These are phyloP conservation scores for Geranium brycei DNA, from an alignment of 345 rosid species.

Conservation along the genomic window DNA sequence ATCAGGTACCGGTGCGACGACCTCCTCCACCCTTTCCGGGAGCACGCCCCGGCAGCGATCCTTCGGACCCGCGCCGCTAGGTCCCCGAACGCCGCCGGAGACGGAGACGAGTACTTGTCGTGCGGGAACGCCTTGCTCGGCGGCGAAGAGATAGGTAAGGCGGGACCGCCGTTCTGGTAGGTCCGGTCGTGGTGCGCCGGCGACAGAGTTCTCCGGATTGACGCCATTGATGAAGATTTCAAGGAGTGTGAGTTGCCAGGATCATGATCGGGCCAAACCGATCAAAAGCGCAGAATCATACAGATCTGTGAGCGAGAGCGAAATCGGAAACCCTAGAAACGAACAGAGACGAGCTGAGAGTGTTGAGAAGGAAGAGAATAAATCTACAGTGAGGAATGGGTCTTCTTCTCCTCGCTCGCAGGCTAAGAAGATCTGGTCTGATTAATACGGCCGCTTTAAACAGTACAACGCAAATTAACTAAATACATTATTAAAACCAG, in stretches of 20 bases:
- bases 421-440: too few relatives aligned
- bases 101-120: constrained; percentile 29
- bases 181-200: constrained; percentile 55
- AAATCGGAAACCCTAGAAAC: background rate
- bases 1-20: constrained; percentile 46
- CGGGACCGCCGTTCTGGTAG: constrained; percentile 33
- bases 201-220: constrained; percentile 82
- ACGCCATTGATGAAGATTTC: constrained; percentile 38
- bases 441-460: too few relatives aligned
- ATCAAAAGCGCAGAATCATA: background rate
- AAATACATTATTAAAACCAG: too few relatives aligned
- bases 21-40: constrained; percentile 47
- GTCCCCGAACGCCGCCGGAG: constrained; percentile 15
- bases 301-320: background rate
- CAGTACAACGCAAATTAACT: too few relatives aligned
- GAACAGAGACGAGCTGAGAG: background rate
- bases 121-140: constrained; percentile 23
- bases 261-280: background rate
- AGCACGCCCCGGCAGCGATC: constrained; percentile 16
- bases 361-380: background rate
- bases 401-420: too few relatives aligned
- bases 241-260: background rate
- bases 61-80: constrained; percentile 11
- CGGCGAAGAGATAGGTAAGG: constrained; percentile 17
- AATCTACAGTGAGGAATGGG: too few relatives aligned